Base-by-base conservation (phyloP, 768 basidiomycete species). In the Serpula lacrymans region DNA sequence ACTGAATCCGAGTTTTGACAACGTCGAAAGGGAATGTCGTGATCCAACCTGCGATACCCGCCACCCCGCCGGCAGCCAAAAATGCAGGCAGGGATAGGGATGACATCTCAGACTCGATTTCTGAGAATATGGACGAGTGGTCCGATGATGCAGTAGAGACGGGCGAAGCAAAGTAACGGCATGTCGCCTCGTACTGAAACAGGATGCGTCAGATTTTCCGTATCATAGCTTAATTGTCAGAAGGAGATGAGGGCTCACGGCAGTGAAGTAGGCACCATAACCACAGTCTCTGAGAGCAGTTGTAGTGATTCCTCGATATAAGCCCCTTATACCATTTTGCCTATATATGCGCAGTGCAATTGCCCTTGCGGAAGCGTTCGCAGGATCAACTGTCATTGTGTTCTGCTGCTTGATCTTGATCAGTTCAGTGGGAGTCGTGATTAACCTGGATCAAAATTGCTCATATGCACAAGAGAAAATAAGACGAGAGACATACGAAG, bases 1-100 rank as follows among this genome's bases (percentile, higher is more conserved):
- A 77, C 59, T 96, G 92, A 51, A 93, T 77, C 5, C 91, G 78
- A 11, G 93, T 94, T 66, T 96, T 95, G 46, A 94, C 73, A 3
- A 92, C 85, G 54, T 96, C 92, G 41, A 92, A 69, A 2, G 90
- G 89, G 58, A 95, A 96, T 1, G 91, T 94, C 2, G 68, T 70
- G 0, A 81, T 26, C 90, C 90, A 94, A 7, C 87, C 86, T 7
- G 74, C 74, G 13, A 87, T 62, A 4, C 89, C 90, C 0, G 90
- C 90, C 0, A 83, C 55, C 2, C 79, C 90, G 16, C 88, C 89
- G 3, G 88, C 86, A 14, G 82, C 30, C 38, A 90, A 72, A 37
- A 89, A 65, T 13, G 74, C 72, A 16, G 71, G 60, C 80, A 80
- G 71, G 55, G 57, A 65, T 57, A 39, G 43, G 53, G 25, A 48